These are phyloP conservation scores for Penicillium freii DNA, from an alignment of 2,329 filamentous ascomycete genomes.

Conservation along the genomic window DNA sequence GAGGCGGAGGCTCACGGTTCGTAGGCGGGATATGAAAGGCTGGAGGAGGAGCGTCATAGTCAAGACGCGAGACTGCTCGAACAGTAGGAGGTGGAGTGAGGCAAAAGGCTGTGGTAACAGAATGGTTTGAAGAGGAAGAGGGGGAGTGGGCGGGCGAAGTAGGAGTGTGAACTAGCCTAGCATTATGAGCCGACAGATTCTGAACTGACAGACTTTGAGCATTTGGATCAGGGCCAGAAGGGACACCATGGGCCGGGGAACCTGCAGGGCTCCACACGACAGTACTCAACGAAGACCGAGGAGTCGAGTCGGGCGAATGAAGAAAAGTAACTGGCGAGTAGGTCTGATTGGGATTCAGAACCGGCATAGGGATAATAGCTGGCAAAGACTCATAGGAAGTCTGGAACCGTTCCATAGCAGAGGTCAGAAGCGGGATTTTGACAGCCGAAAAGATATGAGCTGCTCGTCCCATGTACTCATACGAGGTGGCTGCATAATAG, in stretches of 20 bases:
- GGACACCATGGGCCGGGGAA: not conserved
- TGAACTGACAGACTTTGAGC: not conserved
- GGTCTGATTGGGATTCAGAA: not conserved
- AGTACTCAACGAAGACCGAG: not conserved
- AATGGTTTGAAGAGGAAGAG: not conserved
- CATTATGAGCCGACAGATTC: not conserved
- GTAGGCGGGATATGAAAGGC: not conserved
- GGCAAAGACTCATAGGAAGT: conserved; percentile 34
- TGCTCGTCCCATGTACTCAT: conserved; percentile 47
- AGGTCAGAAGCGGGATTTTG: conserved; percentile 43
- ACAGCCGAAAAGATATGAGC: conserved; percentile 47
- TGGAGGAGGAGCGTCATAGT: not conserved
- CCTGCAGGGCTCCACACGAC: not conserved
- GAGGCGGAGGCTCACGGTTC: not conserved
- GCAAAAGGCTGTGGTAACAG: conserved; percentile 1
- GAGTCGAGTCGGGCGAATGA: not conserved
- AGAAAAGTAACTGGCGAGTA: not conserved
- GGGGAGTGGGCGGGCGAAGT: not conserved
- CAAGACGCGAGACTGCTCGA: not conserved
- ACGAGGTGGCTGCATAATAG: conserved; percentile 49
- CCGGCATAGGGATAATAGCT: conserved; percentile 3
- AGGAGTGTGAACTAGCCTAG: not conserved
- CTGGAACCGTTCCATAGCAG: conserved; percentile 43
- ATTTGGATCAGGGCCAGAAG: not conserved
- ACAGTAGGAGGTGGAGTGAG: conserved; percentile 1